Percentiles rank a stretch among this genome's conserved stretches.
Evolutionary conservation across 768 basidiomycete genomes (phyloP).

Genomic region (Daedalea quercina): DNA sequence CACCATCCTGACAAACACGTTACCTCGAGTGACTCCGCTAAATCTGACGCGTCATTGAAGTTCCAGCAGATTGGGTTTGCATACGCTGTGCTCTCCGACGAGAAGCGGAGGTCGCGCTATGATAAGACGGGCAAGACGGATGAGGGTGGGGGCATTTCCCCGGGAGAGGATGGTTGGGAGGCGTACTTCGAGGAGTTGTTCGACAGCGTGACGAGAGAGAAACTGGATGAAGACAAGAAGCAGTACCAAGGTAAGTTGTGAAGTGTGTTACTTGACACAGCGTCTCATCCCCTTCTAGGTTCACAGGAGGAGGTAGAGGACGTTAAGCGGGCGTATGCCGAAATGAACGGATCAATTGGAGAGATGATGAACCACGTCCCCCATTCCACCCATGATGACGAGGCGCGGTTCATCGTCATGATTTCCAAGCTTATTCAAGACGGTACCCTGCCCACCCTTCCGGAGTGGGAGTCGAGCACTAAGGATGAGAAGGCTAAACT

Average conservation of each 20-base stretch:
- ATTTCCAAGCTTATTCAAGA: slow-evolving; percentile 63
- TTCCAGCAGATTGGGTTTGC: slow-evolving; percentile 95
- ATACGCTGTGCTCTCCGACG: slow-evolving; percentile 82
- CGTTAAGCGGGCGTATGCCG: slow-evolving; percentile 64
- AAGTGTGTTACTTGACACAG: not conserved
- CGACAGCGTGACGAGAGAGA: slow-evolving; percentile 77
- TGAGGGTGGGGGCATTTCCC: slow-evolving; percentile 64
- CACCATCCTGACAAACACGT: slow-evolving; percentile 91
- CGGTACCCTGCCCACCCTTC: slow-evolving; percentile 47
- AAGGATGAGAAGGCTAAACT: slow-evolving; percentile 78
- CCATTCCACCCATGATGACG: slow-evolving; percentile 80
- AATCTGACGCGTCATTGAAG: slow-evolving; percentile 62
- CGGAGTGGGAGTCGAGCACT: slow-evolving; percentile 61
- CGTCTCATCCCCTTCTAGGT: slow-evolving; percentile 37
- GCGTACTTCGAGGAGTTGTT: slow-evolving; percentile 91
- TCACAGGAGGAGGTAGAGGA: slow-evolving; percentile 83
- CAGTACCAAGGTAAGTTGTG: slow-evolving; percentile 75
- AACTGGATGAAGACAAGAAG: slow-evolving; percentile 89
- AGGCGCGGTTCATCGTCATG: slow-evolving; percentile 68
- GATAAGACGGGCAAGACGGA: slow-evolving; percentile 83
- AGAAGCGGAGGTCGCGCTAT: slow-evolving; percentile 66
- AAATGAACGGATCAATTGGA: slow-evolving; percentile 67
- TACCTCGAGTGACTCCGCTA: slow-evolving; percentile 47
- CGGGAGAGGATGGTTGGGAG: slow-evolving; percentile 88
- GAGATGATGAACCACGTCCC: slow-evolving; percentile 83